A percentile compares a stretch with the other conserved stretches of the same genome.
phyloP scores from a whole-genome alignment of 208 protist genomes.

The Porcisia hertigi region DNA sequence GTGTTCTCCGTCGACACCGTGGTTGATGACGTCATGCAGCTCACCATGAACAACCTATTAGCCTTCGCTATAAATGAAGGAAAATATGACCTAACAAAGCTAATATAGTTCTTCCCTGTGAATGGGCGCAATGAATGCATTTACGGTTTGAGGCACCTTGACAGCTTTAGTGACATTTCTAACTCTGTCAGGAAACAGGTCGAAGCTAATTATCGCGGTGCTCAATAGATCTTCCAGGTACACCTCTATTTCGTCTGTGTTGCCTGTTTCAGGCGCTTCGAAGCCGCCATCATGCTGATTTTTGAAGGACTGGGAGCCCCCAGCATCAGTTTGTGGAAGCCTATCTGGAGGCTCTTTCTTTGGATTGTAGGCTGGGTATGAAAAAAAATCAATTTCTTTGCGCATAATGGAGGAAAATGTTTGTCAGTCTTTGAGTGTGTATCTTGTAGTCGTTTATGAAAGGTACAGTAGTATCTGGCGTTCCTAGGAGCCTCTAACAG shows the following conservation, averaged over 20 bases:
- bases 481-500: conserved; percentile 43
- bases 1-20: conserved; percentile 54
- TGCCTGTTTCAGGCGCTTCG: conserved; percentile 36
- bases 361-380: conserved; percentile 33
- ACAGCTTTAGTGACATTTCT: conserved; percentile 60
- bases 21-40: conserved; percentile 44
- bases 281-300: conserved; percentile 27
- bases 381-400: conserved; percentile 28
- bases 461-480: conserved; percentile 50
- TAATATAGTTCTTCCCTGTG: conserved; percentile 55
- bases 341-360: conserved; percentile 38
- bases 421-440: conserved; percentile 39
- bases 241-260: conserved; percentile 50
- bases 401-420: conserved; percentile 51
- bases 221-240: conserved; percentile 31
- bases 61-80: conserved; percentile 27
- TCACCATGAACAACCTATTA: conserved; percentile 39
- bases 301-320: conserved; percentile 17
- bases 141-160: conserved; percentile 50
- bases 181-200: conserved; percentile 55
- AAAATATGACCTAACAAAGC: conserved; percentile 20
- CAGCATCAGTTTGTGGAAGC: conserved; percentile 57
- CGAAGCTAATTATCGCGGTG: conserved; percentile 48
- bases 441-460: conserved; percentile 56
- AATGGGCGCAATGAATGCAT: conserved; percentile 69